Evolutionary conservation across 768 basidiomycete species (phyloP).

Genomic region (Collybiopsis luxurians): DNA sequence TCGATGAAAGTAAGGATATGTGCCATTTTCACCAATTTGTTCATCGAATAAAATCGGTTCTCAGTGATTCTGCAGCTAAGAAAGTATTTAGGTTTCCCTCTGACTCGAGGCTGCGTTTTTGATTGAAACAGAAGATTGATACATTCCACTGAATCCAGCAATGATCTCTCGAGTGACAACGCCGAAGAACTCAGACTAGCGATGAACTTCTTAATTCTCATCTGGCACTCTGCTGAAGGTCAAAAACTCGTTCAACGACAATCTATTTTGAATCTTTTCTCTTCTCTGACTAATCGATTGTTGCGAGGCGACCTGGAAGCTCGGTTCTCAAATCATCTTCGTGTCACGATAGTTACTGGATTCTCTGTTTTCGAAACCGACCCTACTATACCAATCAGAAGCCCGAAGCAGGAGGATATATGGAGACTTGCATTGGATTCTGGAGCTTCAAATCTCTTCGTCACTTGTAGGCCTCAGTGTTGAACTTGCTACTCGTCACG

Average conservation of each 20-base stretch:
- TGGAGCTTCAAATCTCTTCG: constrained; percentile 28
- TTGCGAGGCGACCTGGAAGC: constrained; percentile 3
- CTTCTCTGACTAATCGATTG: constrained; percentile 16
- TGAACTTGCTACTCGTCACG: neutral
- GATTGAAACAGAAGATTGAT: neutral
- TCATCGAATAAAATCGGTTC: neutral
- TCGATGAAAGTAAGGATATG: constrained; percentile 30
- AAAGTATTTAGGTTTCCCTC: neutral
- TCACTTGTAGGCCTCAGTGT: constrained; percentile 37
- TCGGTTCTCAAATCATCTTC: constrained; percentile 19
- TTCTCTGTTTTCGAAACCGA: constrained; percentile 25
- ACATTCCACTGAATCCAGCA: neutral
- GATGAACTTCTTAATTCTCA: constrained; percentile 30
- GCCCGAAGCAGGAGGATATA: constrained; percentile 30
- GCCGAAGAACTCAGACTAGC: constrained; percentile 7
- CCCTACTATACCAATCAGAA: constrained; percentile 10
- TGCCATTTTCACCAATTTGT: neutral
- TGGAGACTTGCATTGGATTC: constrained; percentile 33
- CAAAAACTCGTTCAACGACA: constrained; percentile 16
- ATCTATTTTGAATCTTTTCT: constrained; percentile 20
- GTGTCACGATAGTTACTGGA: constrained; percentile 33
- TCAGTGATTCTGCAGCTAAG: constrained; percentile 7
- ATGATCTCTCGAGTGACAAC: constrained; percentile 4
- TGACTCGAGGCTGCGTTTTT: neutral
- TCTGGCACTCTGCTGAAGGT: constrained; percentile 26